A percentile compares a stretch with the other conserved stretches of the same genome.
Evolutionary conservation across 805 yeast species (phyloP).

Genomic region (Starmerella apis): DNA sequence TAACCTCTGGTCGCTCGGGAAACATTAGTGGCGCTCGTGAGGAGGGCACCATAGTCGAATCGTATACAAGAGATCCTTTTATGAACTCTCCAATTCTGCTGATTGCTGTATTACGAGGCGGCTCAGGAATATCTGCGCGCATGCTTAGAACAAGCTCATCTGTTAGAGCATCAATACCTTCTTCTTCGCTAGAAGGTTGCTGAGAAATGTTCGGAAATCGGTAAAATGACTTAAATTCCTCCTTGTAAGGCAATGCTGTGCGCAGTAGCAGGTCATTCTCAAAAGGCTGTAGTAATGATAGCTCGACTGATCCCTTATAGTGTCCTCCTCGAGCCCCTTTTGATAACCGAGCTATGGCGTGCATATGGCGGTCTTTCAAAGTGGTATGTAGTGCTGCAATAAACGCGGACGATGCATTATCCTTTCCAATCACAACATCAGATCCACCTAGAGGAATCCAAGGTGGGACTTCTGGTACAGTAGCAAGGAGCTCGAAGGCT

Average conservation of each 20-base stretch:
- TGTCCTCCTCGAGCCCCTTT: slow-evolving; percentile 7
- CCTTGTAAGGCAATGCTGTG: slow-evolving; percentile 21
- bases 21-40: background rate
- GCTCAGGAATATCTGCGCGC: background rate
- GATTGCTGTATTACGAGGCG: slow-evolving; percentile 8
- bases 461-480: slow-evolving; percentile 19
- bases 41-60: slow-evolving; percentile 7
- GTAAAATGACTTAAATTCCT: slow-evolving; percentile 19
- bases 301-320: slow-evolving; percentile 16
- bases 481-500: slow-evolving; percentile 22
- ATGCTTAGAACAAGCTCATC: slow-evolving; percentile 18
- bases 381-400: slow-evolving; percentile 16
- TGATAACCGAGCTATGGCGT: slow-evolving; percentile 23
- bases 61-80: slow-evolving; percentile 9
- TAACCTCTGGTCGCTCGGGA: background rate
- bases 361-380: slow-evolving; percentile 9
- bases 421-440: slow-evolving; percentile 11
- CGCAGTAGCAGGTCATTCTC: slow-evolving; percentile 11
- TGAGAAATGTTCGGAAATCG: slow-evolving; percentile 10
- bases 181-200: slow-evolving; percentile 9
- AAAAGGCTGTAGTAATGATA: slow-evolving; percentile 19
- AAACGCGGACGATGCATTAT: slow-evolving; percentile 2
- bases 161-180: slow-evolving; percentile 13
- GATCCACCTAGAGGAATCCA: slow-evolving; percentile 17
- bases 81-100: slow-evolving; percentile 7